Conservation (phyloP, 345 rosid species). For the Sonneratia alba region DNA sequence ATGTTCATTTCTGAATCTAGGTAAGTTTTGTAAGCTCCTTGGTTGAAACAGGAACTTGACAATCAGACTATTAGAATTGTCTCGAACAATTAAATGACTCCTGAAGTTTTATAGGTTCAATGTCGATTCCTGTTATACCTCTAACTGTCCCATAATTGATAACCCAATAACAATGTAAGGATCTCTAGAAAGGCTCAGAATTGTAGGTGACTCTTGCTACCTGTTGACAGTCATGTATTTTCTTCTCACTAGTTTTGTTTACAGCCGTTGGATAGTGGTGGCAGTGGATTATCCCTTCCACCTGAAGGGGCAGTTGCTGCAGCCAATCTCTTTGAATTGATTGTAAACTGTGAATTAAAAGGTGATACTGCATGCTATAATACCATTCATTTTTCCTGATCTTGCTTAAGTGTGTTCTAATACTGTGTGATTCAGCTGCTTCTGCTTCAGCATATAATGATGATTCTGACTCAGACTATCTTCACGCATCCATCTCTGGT, state of each 20-base stretch:
- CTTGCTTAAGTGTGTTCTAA: constrained; percentile 4
- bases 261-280: constrained; percentile 57
- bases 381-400: not conserved
- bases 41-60: not conserved
- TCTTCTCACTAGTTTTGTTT: not conserved
- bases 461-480: constrained; percentile 49
- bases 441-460: constrained; percentile 42
- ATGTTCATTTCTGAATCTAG: no score
- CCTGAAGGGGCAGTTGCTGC: constrained; percentile 82
- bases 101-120: not conserved
- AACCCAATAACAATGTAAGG: not conserved
- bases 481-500: constrained; percentile 88
- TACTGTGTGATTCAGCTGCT: constrained; percentile 8
- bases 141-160: not conserved
- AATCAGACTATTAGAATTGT: not conserved
- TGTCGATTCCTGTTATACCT: not conserved
- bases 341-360: constrained; percentile 74
- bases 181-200: not conserved
- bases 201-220: not conserved
- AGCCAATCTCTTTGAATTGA: constrained; percentile 64
- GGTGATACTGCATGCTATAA: constrained; percentile 25
- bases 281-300: constrained; percentile 54
- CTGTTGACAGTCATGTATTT: constrained; percentile 1
- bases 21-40: not conserved
- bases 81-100: not conserved